Conservation (phyloP, 2,329 filamentous ascomycete genomes). For the Escovopsis weberi region DNA sequence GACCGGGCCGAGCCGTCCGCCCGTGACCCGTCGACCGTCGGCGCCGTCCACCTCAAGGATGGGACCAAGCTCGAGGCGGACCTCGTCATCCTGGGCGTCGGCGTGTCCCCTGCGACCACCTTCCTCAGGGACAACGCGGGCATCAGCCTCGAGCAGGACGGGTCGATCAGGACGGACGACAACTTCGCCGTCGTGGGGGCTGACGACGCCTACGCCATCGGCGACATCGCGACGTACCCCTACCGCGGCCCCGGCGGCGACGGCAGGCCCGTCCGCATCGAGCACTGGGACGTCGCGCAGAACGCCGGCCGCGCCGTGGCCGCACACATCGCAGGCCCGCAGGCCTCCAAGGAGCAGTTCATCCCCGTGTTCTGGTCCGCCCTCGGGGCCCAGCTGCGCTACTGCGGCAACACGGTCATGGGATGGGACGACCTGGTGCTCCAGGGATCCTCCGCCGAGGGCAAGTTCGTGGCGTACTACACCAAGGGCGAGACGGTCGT, state of each 20-base stretch:
- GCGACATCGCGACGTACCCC: conserved; percentile 89
- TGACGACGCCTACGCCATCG: conserved; percentile 78
- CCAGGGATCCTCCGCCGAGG: conserved; percentile 59
- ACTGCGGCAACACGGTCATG: conserved; percentile 70
- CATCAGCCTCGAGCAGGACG: conserved; percentile 63
- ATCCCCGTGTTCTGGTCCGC: conserved; percentile 97
- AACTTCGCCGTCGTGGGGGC: conserved; percentile 62
- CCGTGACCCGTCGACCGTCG: conserved; percentile 56
- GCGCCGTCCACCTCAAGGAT: conserved; percentile 69
- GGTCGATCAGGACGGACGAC: conserved; percentile 71
- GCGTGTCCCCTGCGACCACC: conserved; percentile 72
- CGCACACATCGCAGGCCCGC: conserved; percentile 55
- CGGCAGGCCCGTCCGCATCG: conserved; percentile 63
- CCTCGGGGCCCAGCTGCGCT: conserved; percentile 73
- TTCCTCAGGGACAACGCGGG: conserved; percentile 61
- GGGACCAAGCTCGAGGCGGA: conserved; percentile 76
- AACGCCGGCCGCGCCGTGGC: conserved; percentile 77
- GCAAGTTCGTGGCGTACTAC: conserved; percentile 83
- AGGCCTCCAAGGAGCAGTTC: conserved; percentile 48
- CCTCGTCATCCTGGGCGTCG: conserved; percentile 80
- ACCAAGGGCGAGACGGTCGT: conserved; percentile 74
- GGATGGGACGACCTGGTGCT: conserved; percentile 82
- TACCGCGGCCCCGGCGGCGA: conserved; percentile 81
- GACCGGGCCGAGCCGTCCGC: conserved; percentile 65
- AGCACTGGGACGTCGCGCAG: conserved; percentile 98